These are phyloP conservation scores for Gossypium trilobum DNA, from an alignment of 441 rosid genomes.

Conservation along the genomic window DNA sequence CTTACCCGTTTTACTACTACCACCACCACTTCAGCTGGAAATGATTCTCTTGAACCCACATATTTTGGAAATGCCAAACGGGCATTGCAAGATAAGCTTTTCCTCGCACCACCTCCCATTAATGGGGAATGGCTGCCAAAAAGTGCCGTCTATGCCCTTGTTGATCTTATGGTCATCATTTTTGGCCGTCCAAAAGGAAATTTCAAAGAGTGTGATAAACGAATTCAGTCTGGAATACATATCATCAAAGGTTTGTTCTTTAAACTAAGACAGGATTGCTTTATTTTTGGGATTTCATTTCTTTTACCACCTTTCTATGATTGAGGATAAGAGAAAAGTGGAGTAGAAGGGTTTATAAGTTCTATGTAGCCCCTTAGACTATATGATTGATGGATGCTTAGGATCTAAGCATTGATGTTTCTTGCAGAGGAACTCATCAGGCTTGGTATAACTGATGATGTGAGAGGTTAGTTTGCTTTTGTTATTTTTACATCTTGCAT, in stretches of 20 bases:
- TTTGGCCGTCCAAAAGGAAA: conserved; percentile 87
- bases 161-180: conserved; percentile 81
- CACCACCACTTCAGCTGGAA: conserved; percentile 25
- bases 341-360: conserved; percentile 2
- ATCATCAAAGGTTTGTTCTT: conserved; percentile 52
- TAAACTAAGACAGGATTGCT: not conserved
- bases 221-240: conserved; percentile 76
- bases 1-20: conserved; percentile 19
- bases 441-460: conserved; percentile 74
- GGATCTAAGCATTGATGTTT: conserved; percentile 22
- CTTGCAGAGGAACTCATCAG: conserved; percentile 67
- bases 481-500: conserved; percentile 10
- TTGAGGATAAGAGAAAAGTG: not conserved
- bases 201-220: conserved; percentile 81
- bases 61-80: conserved; percentile 48
- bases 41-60: conserved; percentile 46
- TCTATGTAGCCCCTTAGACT: not conserved
- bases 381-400: not conserved
- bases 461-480: conserved; percentile 45
- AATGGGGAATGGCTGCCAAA: conserved; percentile 95
- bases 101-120: conserved; percentile 75
- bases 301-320: not conserved
- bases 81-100: conserved; percentile 53
- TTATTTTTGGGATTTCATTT: not conserved
- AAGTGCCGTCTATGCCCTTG: conserved; percentile 74